Conservation (phyloP, 306 rosid species). For the Mucuna pruriens region DNA sequence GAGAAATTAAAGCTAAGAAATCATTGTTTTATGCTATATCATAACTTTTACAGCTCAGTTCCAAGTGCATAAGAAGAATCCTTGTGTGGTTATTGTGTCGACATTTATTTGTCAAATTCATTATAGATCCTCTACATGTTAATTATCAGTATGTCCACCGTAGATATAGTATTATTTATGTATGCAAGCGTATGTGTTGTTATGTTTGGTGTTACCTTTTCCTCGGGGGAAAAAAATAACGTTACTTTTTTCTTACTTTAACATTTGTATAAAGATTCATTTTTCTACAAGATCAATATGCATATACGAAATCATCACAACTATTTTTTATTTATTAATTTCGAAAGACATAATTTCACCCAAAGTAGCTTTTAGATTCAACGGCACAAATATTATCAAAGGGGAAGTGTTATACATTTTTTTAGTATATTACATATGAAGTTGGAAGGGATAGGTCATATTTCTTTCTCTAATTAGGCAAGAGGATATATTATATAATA, state of each 20-base stretch:
- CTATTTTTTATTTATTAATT: not conserved
- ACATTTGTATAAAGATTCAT: not conserved
- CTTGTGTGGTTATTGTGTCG: not conserved
- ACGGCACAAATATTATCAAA: not conserved
- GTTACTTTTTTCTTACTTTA: conserved; percentile 1
- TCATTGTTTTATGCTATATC: conserved; percentile 32
- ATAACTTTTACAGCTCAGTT: conserved; percentile 39
- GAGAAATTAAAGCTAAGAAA: not conserved
- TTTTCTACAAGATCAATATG: not conserved
- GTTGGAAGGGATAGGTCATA: too few species aligned
- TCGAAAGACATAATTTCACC: not conserved
- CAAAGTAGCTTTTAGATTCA: not conserved
- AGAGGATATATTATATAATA: not conserved
- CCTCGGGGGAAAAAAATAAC: not conserved
- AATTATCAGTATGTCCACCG: not conserved
- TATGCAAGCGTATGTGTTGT: not conserved
- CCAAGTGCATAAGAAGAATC: conserved; percentile 21
- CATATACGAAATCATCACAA: not conserved
- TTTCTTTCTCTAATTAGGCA: not conserved
- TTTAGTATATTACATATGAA: not conserved
- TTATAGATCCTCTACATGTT: not conserved
- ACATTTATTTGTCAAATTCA: not conserved
- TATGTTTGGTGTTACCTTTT: not conserved
- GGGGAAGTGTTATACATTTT: not conserved
- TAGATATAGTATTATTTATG: not conserved